A percentile compares a stretch with the other conserved stretches of the same genome.
Conservation (phyloP, 2,329 filamentous ascomycete genomes). For the Hypoxylon sp. region DNA sequence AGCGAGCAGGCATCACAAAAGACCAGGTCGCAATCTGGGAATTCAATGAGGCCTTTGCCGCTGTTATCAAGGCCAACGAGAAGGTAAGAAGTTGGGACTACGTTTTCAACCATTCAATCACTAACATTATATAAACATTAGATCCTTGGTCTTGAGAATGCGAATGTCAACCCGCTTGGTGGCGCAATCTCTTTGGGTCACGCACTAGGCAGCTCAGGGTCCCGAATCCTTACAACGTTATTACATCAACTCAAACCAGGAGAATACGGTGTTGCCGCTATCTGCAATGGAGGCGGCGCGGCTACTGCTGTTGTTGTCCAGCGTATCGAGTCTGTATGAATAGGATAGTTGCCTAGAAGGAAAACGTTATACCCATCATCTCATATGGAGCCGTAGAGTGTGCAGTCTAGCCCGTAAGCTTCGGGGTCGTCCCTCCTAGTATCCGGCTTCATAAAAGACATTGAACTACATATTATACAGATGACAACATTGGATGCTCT, state of each 20-base stretch:
- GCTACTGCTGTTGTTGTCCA: slow-evolving; percentile 94
- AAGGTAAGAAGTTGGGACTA: slow-evolving; percentile 68
- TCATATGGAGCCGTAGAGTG: background rate
- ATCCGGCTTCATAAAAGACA: background rate
- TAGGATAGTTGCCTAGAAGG: slow-evolving; percentile 18
- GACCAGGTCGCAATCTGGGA: slow-evolving; percentile 96
- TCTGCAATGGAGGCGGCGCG: slow-evolving; percentile 96
- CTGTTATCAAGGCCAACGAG: slow-evolving; percentile 93
- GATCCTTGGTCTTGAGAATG: slow-evolving; percentile 85
- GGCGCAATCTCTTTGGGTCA: slow-evolving; percentile 94
- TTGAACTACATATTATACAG: background rate
- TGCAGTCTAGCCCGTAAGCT: background rate
- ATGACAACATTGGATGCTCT: no score
- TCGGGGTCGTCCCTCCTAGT: background rate
- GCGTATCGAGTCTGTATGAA: slow-evolving; percentile 74
- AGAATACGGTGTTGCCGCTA: slow-evolving; percentile 94
- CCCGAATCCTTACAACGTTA: slow-evolving; percentile 89
- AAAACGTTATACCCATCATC: slow-evolving; percentile 28
- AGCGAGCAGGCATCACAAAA: slow-evolving; percentile 90
- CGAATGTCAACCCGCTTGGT: slow-evolving; percentile 88
- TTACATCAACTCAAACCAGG: slow-evolving; percentile 92
- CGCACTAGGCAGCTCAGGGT: slow-evolving; percentile 92
- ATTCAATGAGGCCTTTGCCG: slow-evolving; percentile 98
- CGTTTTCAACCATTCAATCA: slow-evolving; percentile 30
- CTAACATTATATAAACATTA: slow-evolving; percentile 52